A percentile compares a stretch with the other conserved stretches of the same genome.
Conservation (phyloP, 805 yeast species). For the Ogataea thermomethanolica region DNA sequence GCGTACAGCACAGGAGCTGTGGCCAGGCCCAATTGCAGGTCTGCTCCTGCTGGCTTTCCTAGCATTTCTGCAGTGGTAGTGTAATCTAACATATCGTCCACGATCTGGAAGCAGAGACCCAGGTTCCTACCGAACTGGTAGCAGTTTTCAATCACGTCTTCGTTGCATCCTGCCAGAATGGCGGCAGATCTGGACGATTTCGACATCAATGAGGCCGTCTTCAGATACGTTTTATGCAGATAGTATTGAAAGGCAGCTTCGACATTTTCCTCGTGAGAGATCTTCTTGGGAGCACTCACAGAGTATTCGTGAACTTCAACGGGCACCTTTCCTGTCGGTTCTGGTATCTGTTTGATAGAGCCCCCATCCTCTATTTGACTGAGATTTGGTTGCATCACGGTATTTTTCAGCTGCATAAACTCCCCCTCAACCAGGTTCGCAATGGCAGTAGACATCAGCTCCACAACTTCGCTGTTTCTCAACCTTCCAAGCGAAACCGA, state of each 20-base stretch:
- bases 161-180: conserved; percentile 80
- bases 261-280: conserved; percentile 64
- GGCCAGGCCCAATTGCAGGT: conserved; percentile 87
- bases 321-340: conserved; percentile 61
- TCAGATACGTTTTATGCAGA: conserved; percentile 89
- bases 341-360: conserved; percentile 45
- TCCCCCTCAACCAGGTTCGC: conserved; percentile 98
- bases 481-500: conserved; percentile 92
- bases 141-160: conserved; percentile 72
- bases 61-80: conserved; percentile 79
- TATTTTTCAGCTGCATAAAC: conserved; percentile 96
- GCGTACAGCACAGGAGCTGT: conserved; percentile 96
- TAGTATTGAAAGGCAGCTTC: conserved; percentile 93
- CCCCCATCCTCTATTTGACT: conserved; percentile 43
- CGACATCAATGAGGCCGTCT: conserved; percentile 92
- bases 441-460: conserved; percentile 89
- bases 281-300: conserved; percentile 27
- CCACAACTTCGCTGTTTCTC: conserved; percentile 96
- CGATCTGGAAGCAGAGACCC: conserved; percentile 93
- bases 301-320: conserved; percentile 57
- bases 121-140: conserved; percentile 90
- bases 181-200: conserved; percentile 93
- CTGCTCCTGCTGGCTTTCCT: conserved; percentile 97
- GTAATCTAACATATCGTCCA: conserved; percentile 94
- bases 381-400: conserved; percentile 58